Base-by-base conservation (phyloP, 176 grass and related monocot genomes). In the Chrysopogon serrulatus region DNA sequence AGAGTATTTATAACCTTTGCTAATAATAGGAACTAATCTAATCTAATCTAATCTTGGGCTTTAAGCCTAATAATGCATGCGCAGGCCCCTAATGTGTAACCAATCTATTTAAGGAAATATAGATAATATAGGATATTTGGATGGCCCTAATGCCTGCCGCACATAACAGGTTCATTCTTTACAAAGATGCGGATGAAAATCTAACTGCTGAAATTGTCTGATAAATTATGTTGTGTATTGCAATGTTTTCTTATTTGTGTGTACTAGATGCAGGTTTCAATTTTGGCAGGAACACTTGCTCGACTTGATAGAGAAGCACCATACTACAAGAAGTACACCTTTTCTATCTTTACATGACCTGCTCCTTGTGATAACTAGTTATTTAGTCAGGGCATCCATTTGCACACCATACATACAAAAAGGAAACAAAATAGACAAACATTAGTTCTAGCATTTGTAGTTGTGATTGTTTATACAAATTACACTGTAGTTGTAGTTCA, bases 301-400 rank as follows among this genome's bases (percentile, higher is more conserved):
- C 96, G 96, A 74, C 93, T 99, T 40, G 96, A 99, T 88, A 96
- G 93, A 90, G 96, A 99, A 86, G 96, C 96, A 32, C 96, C 96
- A 90, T 89, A 94, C 75, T 99, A 99, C 86, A 99, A 96, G 85
- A 99, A 99, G 96, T 99, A 92, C 34, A 39, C n/a, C 12, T 65
- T 91, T 79, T 21, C 12, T 65, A 26, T 79, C 42, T 88, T 74
- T 77, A 75, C 53, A 10, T 63, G 34, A 49, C 48, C 15, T 14
- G 62, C 19, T 64, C 68, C 21, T 39, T 82, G 34, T 78, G 30
- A 82, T 65, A 35, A 14, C 27, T 82, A 44, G 45, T 56, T 81
- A 28, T 57, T 76, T 87, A 67, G 15, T 82, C 27, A 56, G 66
- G 43, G 19, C 19, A 27, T 19, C 24, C 44, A 71, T 45, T 26